These are phyloP conservation scores for Drechmeria coniospora DNA, from an alignment of 2,329 filamentous ascomycete genomes.

Conservation along the genomic window DNA sequence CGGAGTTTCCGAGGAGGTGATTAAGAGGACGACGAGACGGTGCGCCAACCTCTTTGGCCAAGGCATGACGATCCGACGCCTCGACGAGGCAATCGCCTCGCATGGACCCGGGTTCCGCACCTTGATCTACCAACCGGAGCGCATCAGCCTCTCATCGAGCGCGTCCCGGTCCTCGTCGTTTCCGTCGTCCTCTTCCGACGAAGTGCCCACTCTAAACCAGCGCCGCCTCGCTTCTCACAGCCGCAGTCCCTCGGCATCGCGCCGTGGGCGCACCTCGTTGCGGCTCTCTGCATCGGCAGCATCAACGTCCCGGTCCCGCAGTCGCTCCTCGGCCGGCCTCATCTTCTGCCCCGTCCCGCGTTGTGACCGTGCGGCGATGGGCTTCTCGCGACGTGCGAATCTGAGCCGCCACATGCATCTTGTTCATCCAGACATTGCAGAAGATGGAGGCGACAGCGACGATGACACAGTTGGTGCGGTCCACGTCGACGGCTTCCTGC, in stretches of 20 bases:
- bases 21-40: constrained; percentile 55
- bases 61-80: constrained; percentile 46
- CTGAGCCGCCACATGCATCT: constrained; percentile 22
- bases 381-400: constrained; percentile 21
- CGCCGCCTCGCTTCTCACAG: constrained; percentile 14
- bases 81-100: constrained; percentile 22
- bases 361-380: constrained; percentile 20
- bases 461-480: constrained; percentile 46
- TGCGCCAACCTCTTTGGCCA: constrained; percentile 65
- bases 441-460: constrained; percentile 24
- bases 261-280: constrained; percentile 2
- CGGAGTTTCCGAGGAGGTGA: constrained; percentile 48
- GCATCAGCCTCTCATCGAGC: constrained; percentile 11
- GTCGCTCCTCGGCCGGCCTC: constrained; percentile 16
- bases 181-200: constrained; percentile 7
- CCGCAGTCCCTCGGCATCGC: constrained; percentile 12
- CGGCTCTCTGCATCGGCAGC: constrained; percentile 2
- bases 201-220: constrained; percentile 12
- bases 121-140: constrained; percentile 15
- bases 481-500: constrained; percentile 53
- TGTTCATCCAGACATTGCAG: constrained; percentile 21
- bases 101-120: constrained; percentile 10
- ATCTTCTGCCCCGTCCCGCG: constrained; percentile 21
- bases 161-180: neutral
- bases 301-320: constrained; percentile 14